Conservation (phyloP, 768 basidiomycete species). For the Podaxis rugospora region DNA sequence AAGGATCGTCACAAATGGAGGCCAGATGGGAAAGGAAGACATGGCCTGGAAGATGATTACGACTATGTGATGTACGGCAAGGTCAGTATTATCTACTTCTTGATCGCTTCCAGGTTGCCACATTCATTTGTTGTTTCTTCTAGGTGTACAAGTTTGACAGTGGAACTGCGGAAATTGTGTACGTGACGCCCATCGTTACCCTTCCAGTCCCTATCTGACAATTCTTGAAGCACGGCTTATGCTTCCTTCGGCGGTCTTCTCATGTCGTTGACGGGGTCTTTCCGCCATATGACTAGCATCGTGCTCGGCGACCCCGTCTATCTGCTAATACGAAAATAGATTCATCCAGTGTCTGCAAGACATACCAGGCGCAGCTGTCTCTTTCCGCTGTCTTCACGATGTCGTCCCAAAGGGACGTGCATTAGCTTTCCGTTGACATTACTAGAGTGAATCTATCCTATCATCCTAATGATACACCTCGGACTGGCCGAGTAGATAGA, state of each 20-base stretch:
- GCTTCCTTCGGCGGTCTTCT: conserved; percentile 95
- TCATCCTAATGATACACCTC: conserved; percentile 6
- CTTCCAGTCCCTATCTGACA: conserved; percentile 12
- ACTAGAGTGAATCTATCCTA: conserved; percentile 9
- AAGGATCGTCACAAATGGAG: conserved; percentile 80
- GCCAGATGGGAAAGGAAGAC: conserved; percentile 76
- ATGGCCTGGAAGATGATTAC: conserved; percentile 90
- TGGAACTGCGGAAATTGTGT: conserved; percentile 81
- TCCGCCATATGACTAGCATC: conserved; percentile 86
- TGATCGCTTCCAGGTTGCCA: not conserved
- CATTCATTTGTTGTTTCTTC: not conserved
- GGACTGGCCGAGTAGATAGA: not conserved
- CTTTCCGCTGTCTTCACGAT: conserved; percentile 6
- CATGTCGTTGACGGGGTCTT: conserved; percentile 90
- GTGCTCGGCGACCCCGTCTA: conserved; percentile 94
- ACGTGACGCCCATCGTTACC: conserved; percentile 25
- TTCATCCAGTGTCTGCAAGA: not conserved
- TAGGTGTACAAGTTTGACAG: conserved; percentile 98
- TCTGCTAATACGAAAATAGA: conserved; percentile 75
- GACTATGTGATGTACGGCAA: conserved; percentile 99
- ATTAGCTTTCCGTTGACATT: not conserved
- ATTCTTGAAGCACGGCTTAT: conserved; percentile 74
- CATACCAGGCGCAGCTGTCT: not conserved
- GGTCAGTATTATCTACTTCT: conserved; percentile 38
- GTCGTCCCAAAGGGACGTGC: conserved; percentile 3